A percentile compares a stretch with the other conserved stretches of the same genome.
Conservation (phyloP, 2,329 filamentous ascomycete species). For the Calonectria hongkongensis region DNA sequence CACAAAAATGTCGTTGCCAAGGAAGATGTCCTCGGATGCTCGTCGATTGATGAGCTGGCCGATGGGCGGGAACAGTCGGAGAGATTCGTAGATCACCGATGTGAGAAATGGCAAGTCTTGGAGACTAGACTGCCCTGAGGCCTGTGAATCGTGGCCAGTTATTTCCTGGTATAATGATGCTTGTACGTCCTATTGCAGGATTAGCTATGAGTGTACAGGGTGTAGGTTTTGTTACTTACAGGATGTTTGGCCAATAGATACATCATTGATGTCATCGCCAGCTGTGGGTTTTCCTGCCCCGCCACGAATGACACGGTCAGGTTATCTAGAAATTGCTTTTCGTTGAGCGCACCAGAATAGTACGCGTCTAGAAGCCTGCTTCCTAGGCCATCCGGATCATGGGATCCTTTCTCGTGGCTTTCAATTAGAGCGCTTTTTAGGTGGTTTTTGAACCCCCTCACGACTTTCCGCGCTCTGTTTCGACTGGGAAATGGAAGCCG, state of each 20-base stretch:
- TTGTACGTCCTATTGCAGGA: background rate
- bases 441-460: conserved; percentile 2
- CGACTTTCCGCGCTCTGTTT: background rate
- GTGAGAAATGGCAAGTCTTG: conserved; percentile 3
- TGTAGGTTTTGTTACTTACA: conserved; percentile 1
- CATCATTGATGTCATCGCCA: conserved; percentile 59
- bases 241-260: conserved; percentile 60
- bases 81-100: conserved; percentile 57
- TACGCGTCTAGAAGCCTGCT: conserved; percentile 13
- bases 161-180: background rate
- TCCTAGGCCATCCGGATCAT: background rate
- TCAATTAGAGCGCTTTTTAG: background rate
- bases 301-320: conserved; percentile 63
- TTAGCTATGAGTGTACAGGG: background rate
- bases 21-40: conserved; percentile 41
- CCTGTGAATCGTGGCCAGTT: conserved; percentile 4
- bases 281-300: conserved; percentile 65
- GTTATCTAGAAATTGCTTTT: conserved; percentile 64
- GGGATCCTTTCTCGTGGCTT: conserved; percentile 5
- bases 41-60: conserved; percentile 63
- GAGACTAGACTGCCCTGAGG: background rate
- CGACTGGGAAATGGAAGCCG: conserved; percentile 6
- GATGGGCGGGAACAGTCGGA: conserved; percentile 70
- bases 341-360: conserved; percentile 51
- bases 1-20: conserved; percentile 57